A percentile compares a stretch with the other conserved stretches of the same genome.
Evolutionary conservation across 2,329 filamentous ascomycete genomes (phyloP).

Genomic region (Verticillium dahliae): DNA sequence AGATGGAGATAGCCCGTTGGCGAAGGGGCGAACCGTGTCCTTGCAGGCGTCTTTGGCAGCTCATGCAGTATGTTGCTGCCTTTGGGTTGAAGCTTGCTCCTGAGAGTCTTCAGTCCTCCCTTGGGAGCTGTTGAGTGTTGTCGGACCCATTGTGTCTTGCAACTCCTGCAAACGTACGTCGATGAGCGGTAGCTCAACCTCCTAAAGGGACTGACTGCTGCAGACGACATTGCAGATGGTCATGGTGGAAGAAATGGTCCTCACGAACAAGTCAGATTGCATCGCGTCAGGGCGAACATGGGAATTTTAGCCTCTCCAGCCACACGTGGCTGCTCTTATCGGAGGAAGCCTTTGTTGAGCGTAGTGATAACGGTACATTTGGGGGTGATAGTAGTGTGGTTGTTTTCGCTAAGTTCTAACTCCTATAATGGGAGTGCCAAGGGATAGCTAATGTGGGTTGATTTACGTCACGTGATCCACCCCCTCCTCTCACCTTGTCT

Average conservation of each 20-base stretch:
- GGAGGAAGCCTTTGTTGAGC: not conserved
- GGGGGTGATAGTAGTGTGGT: too few relatives aligned
- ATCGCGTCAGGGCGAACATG: conserved; percentile 3
- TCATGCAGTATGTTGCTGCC: conserved; percentile 6
- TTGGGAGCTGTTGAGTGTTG: conserved; percentile 7
- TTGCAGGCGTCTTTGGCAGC: conserved; percentile 44
- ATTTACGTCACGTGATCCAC: too few relatives aligned
- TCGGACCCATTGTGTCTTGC: conserved; percentile 2
- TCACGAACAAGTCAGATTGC: not conserved
- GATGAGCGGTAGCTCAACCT: conserved; percentile 1
- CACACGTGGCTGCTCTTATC: conserved; percentile 3
- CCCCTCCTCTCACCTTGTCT: not conserved
- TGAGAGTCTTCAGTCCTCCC: conserved; percentile 8
- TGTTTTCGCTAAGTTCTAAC: too few relatives aligned
- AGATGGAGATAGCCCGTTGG: conserved; percentile 92
- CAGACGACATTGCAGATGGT: conserved; percentile 4
- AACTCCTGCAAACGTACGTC: not conserved
- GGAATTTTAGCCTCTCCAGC: conserved; percentile 2
- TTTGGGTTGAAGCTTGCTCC: conserved; percentile 10
- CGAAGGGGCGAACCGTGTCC: conserved; percentile 82
- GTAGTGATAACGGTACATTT: too few relatives aligned
- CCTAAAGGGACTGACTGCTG: conserved; percentile 4
- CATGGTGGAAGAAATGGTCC: not conserved
- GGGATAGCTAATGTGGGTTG: too few relatives aligned
- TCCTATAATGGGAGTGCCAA: too few relatives aligned